Evolutionary conservation across 2,329 filamentous ascomycete genomes (phyloP).

Genomic region (Botrytis sinoallii): DNA sequence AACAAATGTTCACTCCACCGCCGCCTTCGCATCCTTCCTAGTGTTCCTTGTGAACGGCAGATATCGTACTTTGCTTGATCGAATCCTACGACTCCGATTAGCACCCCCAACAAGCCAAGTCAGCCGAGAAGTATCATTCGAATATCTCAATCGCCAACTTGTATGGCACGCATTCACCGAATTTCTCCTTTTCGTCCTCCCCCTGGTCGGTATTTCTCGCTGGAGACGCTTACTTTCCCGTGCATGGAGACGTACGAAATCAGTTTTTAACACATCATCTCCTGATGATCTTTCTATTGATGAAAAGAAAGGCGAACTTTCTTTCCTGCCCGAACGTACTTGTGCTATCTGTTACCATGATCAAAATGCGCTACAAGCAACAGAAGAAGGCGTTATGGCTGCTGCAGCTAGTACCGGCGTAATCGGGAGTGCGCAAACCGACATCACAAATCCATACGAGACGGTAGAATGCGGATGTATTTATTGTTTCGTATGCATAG

Average conservation of each 20-base stretch:
- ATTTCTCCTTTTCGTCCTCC: constrained; percentile 95
- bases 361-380: constrained; percentile 69
- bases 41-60: constrained; percentile 87
- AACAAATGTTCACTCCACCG: constrained; percentile 73
- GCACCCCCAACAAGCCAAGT: constrained; percentile 82
- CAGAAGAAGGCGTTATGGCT: constrained; percentile 73
- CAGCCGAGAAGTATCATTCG: constrained; percentile 89
- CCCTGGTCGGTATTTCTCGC: constrained; percentile 87
- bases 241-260: constrained; percentile 78
- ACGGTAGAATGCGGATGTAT: constrained; percentile 84
- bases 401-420: constrained; percentile 67
- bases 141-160: constrained; percentile 94
- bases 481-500: constrained; percentile 96
- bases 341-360: constrained; percentile 97
- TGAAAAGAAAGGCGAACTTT: constrained; percentile 66
- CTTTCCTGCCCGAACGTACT: constrained; percentile 86
- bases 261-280: constrained; percentile 31
- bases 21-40: constrained; percentile 80
- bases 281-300: constrained; percentile 43
- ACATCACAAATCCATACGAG: constrained; percentile 95
- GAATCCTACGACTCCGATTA: constrained; percentile 77
- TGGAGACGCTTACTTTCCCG: constrained; percentile 89
- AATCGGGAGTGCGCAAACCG: constrained; percentile 82
- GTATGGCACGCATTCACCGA: constrained; percentile 99
- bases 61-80: constrained; percentile 87